Evolutionary conservation across 768 basidiomycete genomes (phyloP), one percentile per base, ranked within the genome.

Genomic region (Strobilomyces echinocephalus): DNA sequence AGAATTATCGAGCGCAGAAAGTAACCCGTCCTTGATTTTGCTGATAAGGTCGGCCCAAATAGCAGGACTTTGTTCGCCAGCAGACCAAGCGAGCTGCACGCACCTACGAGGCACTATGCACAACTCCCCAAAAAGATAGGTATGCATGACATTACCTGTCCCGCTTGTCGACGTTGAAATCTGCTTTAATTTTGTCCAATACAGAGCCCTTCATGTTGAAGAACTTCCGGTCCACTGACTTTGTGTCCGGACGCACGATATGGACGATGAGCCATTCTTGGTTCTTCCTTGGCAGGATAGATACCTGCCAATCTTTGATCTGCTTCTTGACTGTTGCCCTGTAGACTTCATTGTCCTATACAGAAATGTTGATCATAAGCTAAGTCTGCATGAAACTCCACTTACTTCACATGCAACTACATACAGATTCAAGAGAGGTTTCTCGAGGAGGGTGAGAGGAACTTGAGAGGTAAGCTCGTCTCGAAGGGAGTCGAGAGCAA

Each of bases 191-290:
- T 71, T 92, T 95, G 69, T 95, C 95, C 50, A 95, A 68, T 10
- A 98, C 85, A 18, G 83, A 86, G 50, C 85, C 81, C 71, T 87
- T 94, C 65, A 90, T 80, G 70, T 88, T 88, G 72, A 89, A 97
- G 69, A 90, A 80, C 60, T 82, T 84, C 14, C 80, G 82, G 39
- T 79, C 74, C 14, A 74, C 73, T 11, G 76, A 72, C 61, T 81
- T 81, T 16, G 78, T 70, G 64, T 91, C 88, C 14, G 88, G 84
- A 40, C 84, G 79, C 43, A 91, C 81, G 45, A 97, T 81, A 60
- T 97, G 88, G 8, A 95, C 75, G 55, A 98, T 87, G 50, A 97
- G 73, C 89, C 95, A 97, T 72, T 97, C 95, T 67, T 94, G 91
- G 62, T 89, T 84, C 72, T 85, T 93, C 58, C 85, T 77, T 42